A percentile compares a stretch with the other conserved stretches of the same genome.
Conservation (phyloP, 2,329 filamentous ascomycete species). For the Pseudocercospora ulei region DNA sequence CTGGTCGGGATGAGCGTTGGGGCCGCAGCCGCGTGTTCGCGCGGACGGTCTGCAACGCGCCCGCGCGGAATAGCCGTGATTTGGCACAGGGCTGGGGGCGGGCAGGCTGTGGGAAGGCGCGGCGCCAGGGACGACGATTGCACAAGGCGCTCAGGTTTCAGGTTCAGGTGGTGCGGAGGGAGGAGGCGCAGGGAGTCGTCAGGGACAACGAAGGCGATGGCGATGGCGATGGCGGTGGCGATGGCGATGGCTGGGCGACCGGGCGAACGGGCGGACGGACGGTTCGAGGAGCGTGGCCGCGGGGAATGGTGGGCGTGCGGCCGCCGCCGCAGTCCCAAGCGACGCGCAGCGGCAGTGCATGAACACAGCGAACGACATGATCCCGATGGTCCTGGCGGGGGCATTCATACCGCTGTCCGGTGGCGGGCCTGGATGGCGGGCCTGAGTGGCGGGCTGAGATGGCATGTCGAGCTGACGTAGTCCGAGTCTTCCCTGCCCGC, state of each 20-base stretch:
- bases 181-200: neutral
- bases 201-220: slow-evolving; percentile 6
- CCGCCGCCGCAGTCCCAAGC: too few relatives aligned
- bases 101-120: slow-evolving; percentile 8
- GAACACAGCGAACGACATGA: too few relatives aligned
- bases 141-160: slow-evolving; percentile 8
- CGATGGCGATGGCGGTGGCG: too few relatives aligned
- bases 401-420: too few relatives aligned
- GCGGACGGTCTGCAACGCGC: slow-evolving; percentile 7
- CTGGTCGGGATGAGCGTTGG: slow-evolving; percentile 18
- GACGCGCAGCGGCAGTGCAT: slow-evolving; percentile 7
- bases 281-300: too few relatives aligned
- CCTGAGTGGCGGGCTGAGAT: too few relatives aligned
- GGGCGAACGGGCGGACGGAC: too few relatives aligned
- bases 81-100: slow-evolving; percentile 5
- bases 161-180: slow-evolving; percentile 7
- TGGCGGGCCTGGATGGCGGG: too few relatives aligned
- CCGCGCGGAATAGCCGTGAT: slow-evolving; percentile 3
- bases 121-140: slow-evolving; percentile 12
- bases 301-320: too few relatives aligned
- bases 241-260: too few relatives aligned
- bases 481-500: neutral
- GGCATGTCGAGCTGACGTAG: slow-evolving; percentile 1
- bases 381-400: too few relatives aligned
- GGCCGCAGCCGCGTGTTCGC: slow-evolving; percentile 22